Conservation (phyloP, 305 asterid species). For the Fraxinus ornus region DNA sequence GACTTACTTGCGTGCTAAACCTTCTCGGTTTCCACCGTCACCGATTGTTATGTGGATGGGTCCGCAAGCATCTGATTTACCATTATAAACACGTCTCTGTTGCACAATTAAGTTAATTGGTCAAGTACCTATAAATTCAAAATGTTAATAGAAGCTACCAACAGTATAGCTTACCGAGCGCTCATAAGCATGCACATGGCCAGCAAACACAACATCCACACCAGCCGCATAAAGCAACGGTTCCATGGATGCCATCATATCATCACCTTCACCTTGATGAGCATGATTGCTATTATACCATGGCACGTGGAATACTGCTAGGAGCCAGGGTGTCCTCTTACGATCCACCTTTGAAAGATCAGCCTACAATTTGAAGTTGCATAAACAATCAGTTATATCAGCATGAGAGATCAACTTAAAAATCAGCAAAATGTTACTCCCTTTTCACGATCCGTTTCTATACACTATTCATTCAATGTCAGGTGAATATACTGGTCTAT, state of each 20-base stretch:
- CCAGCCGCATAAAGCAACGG: constrained; percentile 65
- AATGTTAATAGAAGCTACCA: neutral
- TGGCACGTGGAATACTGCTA: constrained; percentile 74
- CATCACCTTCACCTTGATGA: constrained; percentile 82
- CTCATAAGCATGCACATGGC: constrained; percentile 97
- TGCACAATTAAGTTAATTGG: constrained; percentile 10
- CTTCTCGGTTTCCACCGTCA: constrained; percentile 56
- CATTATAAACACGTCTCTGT: constrained; percentile 41
- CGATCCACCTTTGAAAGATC: constrained; percentile 75
- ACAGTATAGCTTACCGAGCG: constrained; percentile 59
- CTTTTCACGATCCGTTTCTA: neutral
- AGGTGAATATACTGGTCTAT: neutral
- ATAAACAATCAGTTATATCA: constrained; percentile 19
- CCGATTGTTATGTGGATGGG: constrained; percentile 50
- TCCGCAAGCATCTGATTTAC: constrained; percentile 43
- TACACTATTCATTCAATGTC: neutral
- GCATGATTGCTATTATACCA: constrained; percentile 87
- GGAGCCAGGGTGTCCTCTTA: constrained; percentile 67
- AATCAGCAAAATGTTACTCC: neutral
- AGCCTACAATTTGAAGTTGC: constrained; percentile 36
- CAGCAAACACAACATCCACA: constrained; percentile 62
- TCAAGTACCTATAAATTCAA: constrained; percentile 10
- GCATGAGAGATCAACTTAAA: neutral
- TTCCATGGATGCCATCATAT: constrained; percentile 79
- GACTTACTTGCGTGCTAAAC: constrained; percentile 44